Evolutionary conservation across 306 rosid genomes (phyloP).

Genomic region (Citrullus amarus): DNA sequence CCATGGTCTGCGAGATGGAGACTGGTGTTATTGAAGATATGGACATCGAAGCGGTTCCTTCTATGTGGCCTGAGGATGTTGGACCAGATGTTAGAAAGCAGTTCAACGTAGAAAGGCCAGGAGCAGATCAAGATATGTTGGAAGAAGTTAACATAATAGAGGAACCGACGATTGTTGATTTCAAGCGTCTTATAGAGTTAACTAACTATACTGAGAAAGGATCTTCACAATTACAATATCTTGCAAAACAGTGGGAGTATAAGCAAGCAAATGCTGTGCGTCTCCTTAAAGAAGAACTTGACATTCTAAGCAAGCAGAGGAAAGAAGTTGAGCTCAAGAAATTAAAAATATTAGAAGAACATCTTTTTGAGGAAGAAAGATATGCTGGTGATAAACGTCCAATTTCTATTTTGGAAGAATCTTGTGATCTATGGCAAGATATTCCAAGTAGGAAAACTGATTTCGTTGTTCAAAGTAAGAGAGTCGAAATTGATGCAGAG

Average conservation of each 20-base stretch:
- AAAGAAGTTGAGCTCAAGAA: constrained; percentile 76
- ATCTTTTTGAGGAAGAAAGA: constrained; percentile 52
- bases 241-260: constrained; percentile 80
- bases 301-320: constrained; percentile 63
- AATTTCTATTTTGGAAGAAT: constrained; percentile 73
- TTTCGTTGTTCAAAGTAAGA: constrained; percentile 52
- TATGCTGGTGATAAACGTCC: constrained; percentile 75
- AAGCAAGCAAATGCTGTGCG: constrained; percentile 85
- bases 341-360: constrained; percentile 74
- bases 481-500: constrained; percentile 68
- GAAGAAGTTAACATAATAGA: constrained; percentile 65
- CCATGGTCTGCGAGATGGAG: constrained; percentile 90
- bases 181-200: constrained; percentile 72
- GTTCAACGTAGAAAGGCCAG: constrained; percentile 80
- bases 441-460: constrained; percentile 41
- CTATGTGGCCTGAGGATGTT: constrained; percentile 99
- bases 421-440: constrained; percentile 76
- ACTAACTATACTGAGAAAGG: constrained; percentile 77
- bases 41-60: constrained; percentile 69
- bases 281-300: constrained; percentile 76
- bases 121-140: constrained; percentile 83
- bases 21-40: constrained; percentile 56
- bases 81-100: constrained; percentile 66
- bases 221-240: constrained; percentile 66
- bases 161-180: constrained; percentile 74